Conservation (phyloP, 2,329 filamentous ascomycete genomes). For the Canariomyces notabilis region DNA sequence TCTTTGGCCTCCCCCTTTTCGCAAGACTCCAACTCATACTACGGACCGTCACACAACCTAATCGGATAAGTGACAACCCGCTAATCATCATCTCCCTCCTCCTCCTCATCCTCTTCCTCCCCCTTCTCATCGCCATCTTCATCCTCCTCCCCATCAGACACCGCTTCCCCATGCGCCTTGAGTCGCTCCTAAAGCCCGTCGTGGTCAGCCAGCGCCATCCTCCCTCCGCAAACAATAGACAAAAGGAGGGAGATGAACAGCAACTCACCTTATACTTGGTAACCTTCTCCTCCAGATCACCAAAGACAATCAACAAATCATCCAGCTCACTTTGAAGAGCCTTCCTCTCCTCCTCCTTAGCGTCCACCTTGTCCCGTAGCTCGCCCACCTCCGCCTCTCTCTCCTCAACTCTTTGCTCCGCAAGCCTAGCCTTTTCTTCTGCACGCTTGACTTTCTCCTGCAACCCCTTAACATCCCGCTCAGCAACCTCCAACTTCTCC, state of each 20-base stretch:
- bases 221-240: neutral
- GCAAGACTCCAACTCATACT: too few species aligned
- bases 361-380: conserved; percentile 32
- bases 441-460: conserved; percentile 20
- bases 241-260: too few species aligned
- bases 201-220: conserved; percentile 3
- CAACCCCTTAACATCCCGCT: conserved; percentile 24
- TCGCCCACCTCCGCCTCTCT: conserved; percentile 15
- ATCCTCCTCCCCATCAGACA: conserved; percentile 73
- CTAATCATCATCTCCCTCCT: conserved; percentile 7
- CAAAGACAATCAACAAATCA: conserved; percentile 75
- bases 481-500: conserved; percentile 14
- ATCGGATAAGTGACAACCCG: too few species aligned
- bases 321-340: conserved; percentile 69
- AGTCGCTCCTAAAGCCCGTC: conserved; percentile 47
- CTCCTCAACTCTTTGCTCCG: conserved; percentile 15
- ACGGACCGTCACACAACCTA: too few species aligned
- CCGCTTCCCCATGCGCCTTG: conserved; percentile 60
- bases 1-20: conserved; percentile 7
- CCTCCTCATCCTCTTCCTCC: conserved; percentile 46
- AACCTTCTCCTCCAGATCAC: conserved; percentile 73
- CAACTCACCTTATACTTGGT: conserved; percentile 64
- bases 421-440: conserved; percentile 21
- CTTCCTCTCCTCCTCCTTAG: conserved; percentile 59
- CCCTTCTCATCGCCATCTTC: conserved; percentile 53